Percentiles rank a stretch among this genome's conserved stretches.
Evolutionary conservation across 73 alveolate species (phyloP).

Genomic region (Tetrahymena thermophila): DNA sequence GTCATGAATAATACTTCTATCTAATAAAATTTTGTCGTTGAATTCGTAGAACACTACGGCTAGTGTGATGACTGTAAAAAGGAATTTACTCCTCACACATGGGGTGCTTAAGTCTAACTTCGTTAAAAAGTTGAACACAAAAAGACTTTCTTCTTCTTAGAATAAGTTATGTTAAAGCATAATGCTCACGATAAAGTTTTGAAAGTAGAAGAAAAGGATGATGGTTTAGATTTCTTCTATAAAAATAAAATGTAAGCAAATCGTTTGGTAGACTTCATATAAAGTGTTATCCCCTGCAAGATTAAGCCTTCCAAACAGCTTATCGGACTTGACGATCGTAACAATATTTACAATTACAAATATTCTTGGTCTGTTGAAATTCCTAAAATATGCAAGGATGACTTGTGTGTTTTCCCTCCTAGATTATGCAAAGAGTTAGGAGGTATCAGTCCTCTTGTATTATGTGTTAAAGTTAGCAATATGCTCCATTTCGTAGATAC

Average conservation of each 20-base stretch:
- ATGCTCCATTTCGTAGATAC: constrained; percentile 87
- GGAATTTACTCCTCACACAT: constrained; percentile 95
- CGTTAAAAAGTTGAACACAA: constrained; percentile 91
- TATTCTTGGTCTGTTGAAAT: constrained; percentile 86
- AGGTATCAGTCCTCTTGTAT: constrained; percentile 91
- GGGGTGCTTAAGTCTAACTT: constrained; percentile 90
- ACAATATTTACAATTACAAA: constrained; percentile 73
- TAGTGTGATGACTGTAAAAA: constrained; percentile 96
- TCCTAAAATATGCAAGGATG: constrained; percentile 96
- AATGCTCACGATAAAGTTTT: constrained; percentile 82
- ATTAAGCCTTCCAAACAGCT: constrained; percentile 80
- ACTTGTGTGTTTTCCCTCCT: constrained; percentile 81
- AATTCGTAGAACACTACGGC: constrained; percentile 80
- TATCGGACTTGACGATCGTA: constrained; percentile 90
- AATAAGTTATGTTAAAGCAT: constrained; percentile 87
- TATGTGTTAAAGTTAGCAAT: constrained; percentile 85
- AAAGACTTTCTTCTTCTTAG: constrained; percentile 89
- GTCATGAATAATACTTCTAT: constrained; percentile 70
- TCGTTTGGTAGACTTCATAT: constrained; percentile 83
- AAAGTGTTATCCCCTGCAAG: constrained; percentile 64
- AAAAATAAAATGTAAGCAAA: constrained; percentile 82
- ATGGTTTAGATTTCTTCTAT: constrained; percentile 97
- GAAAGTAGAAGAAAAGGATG: constrained; percentile 83
- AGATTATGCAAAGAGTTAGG: constrained; percentile 82
- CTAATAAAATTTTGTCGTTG: constrained; percentile 66